Base-by-base conservation (phyloP, 306 rosid genomes). In the Vachellia pachyceras region DNA sequence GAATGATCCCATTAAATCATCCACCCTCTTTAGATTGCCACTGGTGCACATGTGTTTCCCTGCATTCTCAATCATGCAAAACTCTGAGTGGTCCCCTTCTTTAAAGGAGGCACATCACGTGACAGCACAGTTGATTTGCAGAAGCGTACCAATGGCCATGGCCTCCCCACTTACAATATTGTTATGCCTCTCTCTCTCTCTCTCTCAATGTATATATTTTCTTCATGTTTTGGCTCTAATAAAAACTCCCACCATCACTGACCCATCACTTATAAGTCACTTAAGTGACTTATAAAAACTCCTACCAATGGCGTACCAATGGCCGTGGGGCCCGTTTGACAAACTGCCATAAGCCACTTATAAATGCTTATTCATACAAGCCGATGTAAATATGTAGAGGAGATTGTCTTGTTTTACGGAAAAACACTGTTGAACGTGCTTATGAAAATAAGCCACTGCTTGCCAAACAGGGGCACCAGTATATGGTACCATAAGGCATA, bases 11-110 rank as follows among this genome's bases (percentile, higher is more conserved):
- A 47, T 45, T 42, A 73, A 65, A 71, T 63, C 79, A 73, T 83
- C 79, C 57, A 79, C 75, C 45, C 54, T 69, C 54, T 80, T 54
- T 76, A 77, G 81, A 64, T 82, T 85, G 81, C 89, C 79, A 84
- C 88, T 81, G 75, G 23, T 76, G 91, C 97, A 87, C 97, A 93
- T 90, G 97, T 90, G n/a, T n/a, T 77, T 85, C 81, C 91, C 89
- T 88, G 86, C 90, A 89, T 78, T 5, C 47, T 84, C 95, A 93
- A 93, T 95, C 97, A 90, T 87, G 82, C 88, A 86, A 82, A 80
- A 64, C 85, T 85, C 88, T 72, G 80, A 84, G 91, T 90, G 94
- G 97, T 90, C 95, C 97, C 97, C 73, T 73, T 77, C 70, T 80
- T 76, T 82, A 86, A 90, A 82, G 78, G 33, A 75, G 91, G 87